Evolutionary conservation across 2,329 filamentous ascomycete species (phyloP), one percentile per base, ranked within the genome.

Genomic region (Aspergillus terreus): DNA sequence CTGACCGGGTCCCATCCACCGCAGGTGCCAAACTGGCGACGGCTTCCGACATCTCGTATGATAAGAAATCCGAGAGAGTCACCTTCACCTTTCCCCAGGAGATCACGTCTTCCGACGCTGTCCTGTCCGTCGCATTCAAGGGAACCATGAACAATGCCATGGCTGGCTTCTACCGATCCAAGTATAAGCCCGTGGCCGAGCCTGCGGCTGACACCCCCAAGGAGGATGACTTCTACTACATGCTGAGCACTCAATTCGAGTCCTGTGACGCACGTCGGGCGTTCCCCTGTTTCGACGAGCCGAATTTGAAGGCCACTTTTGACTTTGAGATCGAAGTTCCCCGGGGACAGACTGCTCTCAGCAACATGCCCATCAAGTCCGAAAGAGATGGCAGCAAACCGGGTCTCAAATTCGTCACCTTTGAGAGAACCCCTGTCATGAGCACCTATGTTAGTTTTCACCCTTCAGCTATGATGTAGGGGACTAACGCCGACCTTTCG

Each of bases 271-370:
- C 94, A 55, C 87, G 94, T 58, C 82, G 92, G 60, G 92, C 94
- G 7, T 96, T 99, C 75, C 94, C 94, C 44, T 99, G 94, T 76
- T 97, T 97, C 66, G 94, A 99, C 67, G 94, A 99, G 76, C 94
- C 94, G 40, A 96, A 95, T 65, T 81, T 97, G 58, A 99, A 99
- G 76, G 90, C 94, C 10, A 92, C 91, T 2, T 97, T 96, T 66
- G 92, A 96, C 71, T 88, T 99, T 53, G 82, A 91, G 64, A 87
- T 99, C 57, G 92, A 97, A 75, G 82, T 96, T 44, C 92, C 94
- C 14, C 85, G 87, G 44, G 90, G 92, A 60, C 87, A 94, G 71
- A 86, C 90, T 38, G 94, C 91, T 12, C 78, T 97, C 43, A 95
- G 90, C 76, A 97, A 97, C 76, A 97, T 96, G 92, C 91, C 90